Conservation (phyloP, 768 basidiomycete genomes). For the Podaxis sp. region DNA sequence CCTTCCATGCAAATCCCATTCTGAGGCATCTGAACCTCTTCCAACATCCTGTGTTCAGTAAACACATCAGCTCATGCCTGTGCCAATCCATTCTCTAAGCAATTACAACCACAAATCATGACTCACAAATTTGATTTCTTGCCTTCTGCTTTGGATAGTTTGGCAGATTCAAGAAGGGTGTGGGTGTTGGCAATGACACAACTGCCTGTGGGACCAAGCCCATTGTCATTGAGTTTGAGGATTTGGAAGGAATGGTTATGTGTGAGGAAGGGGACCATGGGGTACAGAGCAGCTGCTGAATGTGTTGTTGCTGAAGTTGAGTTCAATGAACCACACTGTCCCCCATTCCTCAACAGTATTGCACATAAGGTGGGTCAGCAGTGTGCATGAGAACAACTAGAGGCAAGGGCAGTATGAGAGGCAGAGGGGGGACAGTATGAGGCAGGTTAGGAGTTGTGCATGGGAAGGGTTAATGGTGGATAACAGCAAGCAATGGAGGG, state of each 20-base stretch:
- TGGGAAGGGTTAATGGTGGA: too few species aligned
- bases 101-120: constrained; percentile 92
- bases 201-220: constrained; percentile 90
- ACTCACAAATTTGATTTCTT: constrained; percentile 70
- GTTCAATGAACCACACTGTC: too few species aligned
- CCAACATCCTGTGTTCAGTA: constrained; percentile 75
- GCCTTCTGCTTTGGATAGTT: constrained; percentile 62
- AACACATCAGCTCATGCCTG: constrained; percentile 85
- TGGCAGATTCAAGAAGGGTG: constrained; percentile 77
- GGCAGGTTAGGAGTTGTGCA: too few species aligned
- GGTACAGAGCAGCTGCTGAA: constrained; percentile 93
- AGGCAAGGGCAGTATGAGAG: too few species aligned
- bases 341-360: too few species aligned
- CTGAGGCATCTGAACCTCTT: constrained; percentile 92
- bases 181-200: constrained; percentile 80
- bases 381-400: too few species aligned
- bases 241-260: constrained; percentile 80
- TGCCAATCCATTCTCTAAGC: constrained; percentile 91
- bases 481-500: too few species aligned
- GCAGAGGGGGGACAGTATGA: too few species aligned
- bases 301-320: constrained; percentile 94
- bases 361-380: too few species aligned
- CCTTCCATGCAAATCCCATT: constrained; percentile 97
- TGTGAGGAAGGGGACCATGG: constrained; percentile 87
- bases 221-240: constrained; percentile 94